Percentiles rank a stretch among this genome's conserved stretches.
Conservation (phyloP, 2,329 filamentous ascomycete genomes). For the Chaetomium sp. region DNA sequence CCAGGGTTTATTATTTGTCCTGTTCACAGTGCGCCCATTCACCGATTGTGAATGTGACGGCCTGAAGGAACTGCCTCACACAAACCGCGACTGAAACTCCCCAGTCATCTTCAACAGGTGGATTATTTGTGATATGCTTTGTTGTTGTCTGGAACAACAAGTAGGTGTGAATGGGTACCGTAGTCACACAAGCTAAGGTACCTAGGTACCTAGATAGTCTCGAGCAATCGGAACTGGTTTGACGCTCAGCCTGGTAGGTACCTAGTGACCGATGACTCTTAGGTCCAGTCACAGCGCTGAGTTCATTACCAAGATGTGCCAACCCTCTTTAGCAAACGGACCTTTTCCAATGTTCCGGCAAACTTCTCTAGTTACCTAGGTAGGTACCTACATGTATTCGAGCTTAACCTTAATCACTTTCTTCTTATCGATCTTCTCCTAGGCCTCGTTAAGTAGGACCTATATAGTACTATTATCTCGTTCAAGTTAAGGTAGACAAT, state of each 20-base stretch:
- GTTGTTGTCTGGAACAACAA: background rate
- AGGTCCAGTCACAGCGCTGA: background rate
- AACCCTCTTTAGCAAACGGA: background rate
- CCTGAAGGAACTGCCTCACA: background rate
- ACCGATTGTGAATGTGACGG: background rate
- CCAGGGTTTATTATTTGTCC: background rate
- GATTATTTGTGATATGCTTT: background rate
- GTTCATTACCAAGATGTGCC: background rate
- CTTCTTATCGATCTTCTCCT: no score
- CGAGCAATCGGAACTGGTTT: no score
- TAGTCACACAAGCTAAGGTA: no score
- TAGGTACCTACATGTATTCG: no score
- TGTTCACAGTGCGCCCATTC: background rate
- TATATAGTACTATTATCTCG: no score
- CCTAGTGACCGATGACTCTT: background rate
- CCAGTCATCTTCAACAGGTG: background rate
- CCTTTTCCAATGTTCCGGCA: no score
- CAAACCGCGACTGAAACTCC: background rate
- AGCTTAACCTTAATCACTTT: no score
- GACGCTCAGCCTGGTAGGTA: background rate
- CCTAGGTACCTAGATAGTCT: no score
- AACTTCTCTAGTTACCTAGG: no score
- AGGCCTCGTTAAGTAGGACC: no score
- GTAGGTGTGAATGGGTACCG: background rate
- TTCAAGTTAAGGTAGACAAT: no score